phyloP scores from a whole-genome alignment of 495 filamentous ascomycete genomes.

The Aspergillus olivimuriae region DNA sequence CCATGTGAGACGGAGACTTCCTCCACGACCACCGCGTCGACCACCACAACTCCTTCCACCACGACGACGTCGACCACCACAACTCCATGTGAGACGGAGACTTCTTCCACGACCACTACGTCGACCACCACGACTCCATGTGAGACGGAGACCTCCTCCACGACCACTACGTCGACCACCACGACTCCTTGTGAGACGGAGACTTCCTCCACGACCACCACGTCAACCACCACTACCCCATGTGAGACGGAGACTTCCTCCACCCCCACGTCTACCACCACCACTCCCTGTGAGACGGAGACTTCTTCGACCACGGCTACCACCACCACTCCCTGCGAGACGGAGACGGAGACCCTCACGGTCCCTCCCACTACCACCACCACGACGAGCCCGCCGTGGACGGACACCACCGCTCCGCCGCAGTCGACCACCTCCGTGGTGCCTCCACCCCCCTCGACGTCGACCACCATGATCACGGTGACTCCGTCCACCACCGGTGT shows the following conservation, averaged over 20 bases:
- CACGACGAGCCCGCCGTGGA: not conserved
- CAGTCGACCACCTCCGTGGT: not conserved
- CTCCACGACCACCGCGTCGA: too few relatives aligned
- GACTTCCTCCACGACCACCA: not conserved
- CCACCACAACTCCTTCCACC: not conserved
- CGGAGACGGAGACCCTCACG: not conserved
- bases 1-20: not conserved
- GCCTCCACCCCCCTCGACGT: too few relatives aligned
- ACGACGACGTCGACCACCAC: too few relatives aligned
- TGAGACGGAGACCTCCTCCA: not conserved
- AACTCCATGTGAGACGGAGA: not conserved
- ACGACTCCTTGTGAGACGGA: not conserved
- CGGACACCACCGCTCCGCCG: not conserved
- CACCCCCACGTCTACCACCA: not conserved
- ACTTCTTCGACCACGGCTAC: not conserved
- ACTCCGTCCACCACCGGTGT: not conserved
- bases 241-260: not conserved
- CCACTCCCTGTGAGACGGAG: not conserved
- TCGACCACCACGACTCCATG: not conserved
- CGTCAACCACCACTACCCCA: not conserved
- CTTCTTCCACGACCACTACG: not conserved
- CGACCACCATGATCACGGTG: not conserved
- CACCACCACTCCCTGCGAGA: not conserved
- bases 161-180: not conserved
- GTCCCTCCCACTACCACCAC: not conserved